Conservation (phyloP, 371 early-diverging fungal genomes). For the Mucor sp. region DNA sequence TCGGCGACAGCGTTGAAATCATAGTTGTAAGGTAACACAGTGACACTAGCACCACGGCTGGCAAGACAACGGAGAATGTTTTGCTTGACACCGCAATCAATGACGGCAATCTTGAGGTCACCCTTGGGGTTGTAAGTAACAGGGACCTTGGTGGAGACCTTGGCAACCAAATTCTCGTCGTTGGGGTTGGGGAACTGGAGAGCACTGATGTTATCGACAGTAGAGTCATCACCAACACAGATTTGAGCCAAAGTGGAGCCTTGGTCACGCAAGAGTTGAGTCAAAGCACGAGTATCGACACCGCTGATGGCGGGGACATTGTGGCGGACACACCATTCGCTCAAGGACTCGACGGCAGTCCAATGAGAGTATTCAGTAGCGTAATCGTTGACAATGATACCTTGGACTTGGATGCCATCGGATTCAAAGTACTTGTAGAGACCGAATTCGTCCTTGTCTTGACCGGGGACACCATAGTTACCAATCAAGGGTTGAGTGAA, state of each 20-base stretch:
- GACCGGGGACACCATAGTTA: conserved; percentile 96
- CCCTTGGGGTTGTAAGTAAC: conserved; percentile 76
- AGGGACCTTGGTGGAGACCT: conserved; percentile 58
- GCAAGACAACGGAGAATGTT: conserved; percentile 89
- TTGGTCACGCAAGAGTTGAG: conserved; percentile 89
- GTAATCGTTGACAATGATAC: conserved; percentile 89
- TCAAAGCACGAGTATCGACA: conserved; percentile 93
- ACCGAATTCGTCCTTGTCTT: conserved; percentile 73
- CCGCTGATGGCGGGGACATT: conserved; percentile 91
- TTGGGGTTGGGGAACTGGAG: conserved; percentile 75
- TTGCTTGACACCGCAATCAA: conserved; percentile 94
- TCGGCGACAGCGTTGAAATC: conserved; percentile 60
- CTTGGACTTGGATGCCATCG: conserved; percentile 87
- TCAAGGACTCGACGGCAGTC: conserved; percentile 84
- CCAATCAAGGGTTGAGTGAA: conserved; percentile 95
- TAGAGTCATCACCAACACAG: conserved; percentile 54
- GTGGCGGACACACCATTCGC: conserved; percentile 86
- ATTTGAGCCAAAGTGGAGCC: conserved; percentile 90
- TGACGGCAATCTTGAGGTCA: conserved; percentile 72
- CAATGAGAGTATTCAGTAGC: conserved; percentile 90
- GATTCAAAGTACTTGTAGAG: conserved; percentile 93
- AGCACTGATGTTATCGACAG: conserved; percentile 36
- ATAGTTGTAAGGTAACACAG: conserved; percentile 87
- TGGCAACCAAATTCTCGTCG: conserved; percentile 59
- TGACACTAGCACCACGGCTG: conserved; percentile 78